phyloP scores from a whole-genome alignment of 768 basidiomycete genomes.

The Piloderma croceum region DNA sequence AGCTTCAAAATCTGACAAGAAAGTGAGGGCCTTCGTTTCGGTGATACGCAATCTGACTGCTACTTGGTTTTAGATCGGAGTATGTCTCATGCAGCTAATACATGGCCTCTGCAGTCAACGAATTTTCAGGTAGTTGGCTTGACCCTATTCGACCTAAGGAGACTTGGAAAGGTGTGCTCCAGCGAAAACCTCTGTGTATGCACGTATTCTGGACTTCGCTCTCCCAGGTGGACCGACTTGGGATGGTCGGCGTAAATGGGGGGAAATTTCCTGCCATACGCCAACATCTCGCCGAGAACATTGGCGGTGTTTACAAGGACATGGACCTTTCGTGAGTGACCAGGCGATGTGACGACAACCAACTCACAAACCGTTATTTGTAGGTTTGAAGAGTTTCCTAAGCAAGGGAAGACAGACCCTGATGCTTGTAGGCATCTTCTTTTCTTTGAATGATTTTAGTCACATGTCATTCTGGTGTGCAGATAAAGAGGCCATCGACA shows the following conservation, averaged over 20 bases:
- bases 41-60: not conserved
- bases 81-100: slow-evolving; percentile 31
- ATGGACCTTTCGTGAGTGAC: slow-evolving; percentile 68
- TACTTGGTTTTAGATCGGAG: slow-evolving; percentile 53
- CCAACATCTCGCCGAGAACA: slow-evolving; percentile 75
- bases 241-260: slow-evolving; percentile 89
- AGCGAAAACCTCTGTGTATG: not conserved
- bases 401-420: slow-evolving; percentile 59
- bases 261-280: slow-evolving; percentile 84
- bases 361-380: slow-evolving; percentile 1
- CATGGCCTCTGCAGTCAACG: slow-evolving; percentile 9
- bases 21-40: slow-evolving; percentile 41
- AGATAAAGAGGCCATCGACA: slow-evolving; percentile 81
- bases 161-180: slow-evolving; percentile 62
- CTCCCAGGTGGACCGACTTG: slow-evolving; percentile 57
- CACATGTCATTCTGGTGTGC: no score
- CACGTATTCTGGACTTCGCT: slow-evolving; percentile 9
- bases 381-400: slow-evolving; percentile 79
- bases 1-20: slow-evolving; percentile 94
- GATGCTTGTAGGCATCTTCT: slow-evolving; percentile 59
- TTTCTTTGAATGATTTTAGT: not conserved
- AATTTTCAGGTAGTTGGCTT: slow-evolving; percentile 72
- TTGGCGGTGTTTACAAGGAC: slow-evolving; percentile 77
- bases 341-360: not conserved
- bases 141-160: slow-evolving; percentile 84